Evolutionary conservation across 2,329 filamentous ascomycete genomes (phyloP).

Genomic region (Penicillium sp.): DNA sequence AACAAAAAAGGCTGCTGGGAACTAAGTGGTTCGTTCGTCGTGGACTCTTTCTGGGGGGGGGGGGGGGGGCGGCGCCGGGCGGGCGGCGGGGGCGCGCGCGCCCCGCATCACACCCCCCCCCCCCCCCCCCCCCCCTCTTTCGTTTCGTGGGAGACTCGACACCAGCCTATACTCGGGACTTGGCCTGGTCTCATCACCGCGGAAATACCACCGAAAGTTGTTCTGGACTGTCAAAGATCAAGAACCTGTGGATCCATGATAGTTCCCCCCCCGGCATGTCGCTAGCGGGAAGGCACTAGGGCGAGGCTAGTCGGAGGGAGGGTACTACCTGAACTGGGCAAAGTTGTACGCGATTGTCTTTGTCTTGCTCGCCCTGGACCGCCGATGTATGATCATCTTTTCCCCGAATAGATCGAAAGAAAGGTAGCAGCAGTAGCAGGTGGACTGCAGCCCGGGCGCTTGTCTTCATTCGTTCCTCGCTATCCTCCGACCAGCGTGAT

Average conservation of each 20-base stretch:
- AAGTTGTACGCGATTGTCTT: slow-evolving; percentile 3
- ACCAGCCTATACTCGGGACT: neutral
- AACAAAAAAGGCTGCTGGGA: neutral
- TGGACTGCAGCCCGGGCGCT: slow-evolving; percentile 16
- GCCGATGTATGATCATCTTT: slow-evolving; percentile 23
- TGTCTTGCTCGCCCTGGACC: slow-evolving; percentile 1
- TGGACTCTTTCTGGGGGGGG: neutral
- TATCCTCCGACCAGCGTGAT: slow-evolving; percentile 4
- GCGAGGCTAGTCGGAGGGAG: neutral
- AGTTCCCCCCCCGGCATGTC: neutral
- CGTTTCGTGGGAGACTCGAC: neutral
- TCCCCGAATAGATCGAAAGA: slow-evolving; percentile 8
- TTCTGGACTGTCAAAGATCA: neutral
- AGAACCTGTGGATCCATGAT: slow-evolving; percentile 4
- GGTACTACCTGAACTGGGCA: slow-evolving; percentile 1
- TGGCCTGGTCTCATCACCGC: neutral
- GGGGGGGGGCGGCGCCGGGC: no score
- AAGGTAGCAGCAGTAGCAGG: neutral
- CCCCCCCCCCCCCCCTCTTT: no score
- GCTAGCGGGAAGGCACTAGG: slow-evolving; percentile 1
- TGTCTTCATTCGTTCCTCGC: slow-evolving; percentile 24
- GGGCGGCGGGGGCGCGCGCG: no score
- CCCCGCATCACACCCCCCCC: no score
- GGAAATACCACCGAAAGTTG: neutral
- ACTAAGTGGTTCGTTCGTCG: neutral